Conservation (phyloP, 306 rosid genomes). For the Pueraria montana region DNA sequence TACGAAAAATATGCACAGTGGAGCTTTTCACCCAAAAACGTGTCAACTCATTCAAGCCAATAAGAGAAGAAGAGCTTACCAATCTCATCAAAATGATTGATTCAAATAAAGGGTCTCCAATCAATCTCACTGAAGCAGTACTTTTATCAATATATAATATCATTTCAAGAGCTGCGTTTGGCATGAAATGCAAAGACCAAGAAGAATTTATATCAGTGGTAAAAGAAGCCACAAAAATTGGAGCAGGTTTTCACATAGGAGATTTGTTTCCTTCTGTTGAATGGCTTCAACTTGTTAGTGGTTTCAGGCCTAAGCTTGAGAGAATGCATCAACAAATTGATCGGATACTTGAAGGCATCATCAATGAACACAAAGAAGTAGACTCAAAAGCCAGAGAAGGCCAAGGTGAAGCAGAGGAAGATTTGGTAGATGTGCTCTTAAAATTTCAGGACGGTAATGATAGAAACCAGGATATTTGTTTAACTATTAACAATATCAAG, state of each 20-base stretch:
- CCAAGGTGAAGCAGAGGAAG: background rate
- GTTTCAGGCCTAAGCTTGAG: background rate
- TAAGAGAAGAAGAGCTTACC: too few species aligned
- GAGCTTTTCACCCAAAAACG: too few species aligned
- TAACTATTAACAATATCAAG: background rate
- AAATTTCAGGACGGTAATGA: background rate
- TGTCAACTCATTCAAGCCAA: too few species aligned
- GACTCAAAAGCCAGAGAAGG: background rate
- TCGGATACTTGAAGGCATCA: background rate
- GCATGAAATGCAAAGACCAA: background rate
- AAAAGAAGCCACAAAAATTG: background rate
- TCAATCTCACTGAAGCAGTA: background rate
- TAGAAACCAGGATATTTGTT: background rate
- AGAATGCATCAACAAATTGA: background rate
- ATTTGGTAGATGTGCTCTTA: conserved; percentile 5
- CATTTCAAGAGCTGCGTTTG: background rate
- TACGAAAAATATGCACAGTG: too few species aligned
- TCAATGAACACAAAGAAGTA: background rate
- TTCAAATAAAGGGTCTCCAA: too few species aligned
- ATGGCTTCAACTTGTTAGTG: background rate
- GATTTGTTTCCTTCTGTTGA: background rate
- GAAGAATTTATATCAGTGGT: background rate
- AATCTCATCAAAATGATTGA: too few species aligned
- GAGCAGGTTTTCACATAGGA: background rate
- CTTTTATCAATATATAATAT: background rate